Conservation (phyloP, 495 filamentous ascomycete genomes). For the Elaphomyces granulatus region DNA sequence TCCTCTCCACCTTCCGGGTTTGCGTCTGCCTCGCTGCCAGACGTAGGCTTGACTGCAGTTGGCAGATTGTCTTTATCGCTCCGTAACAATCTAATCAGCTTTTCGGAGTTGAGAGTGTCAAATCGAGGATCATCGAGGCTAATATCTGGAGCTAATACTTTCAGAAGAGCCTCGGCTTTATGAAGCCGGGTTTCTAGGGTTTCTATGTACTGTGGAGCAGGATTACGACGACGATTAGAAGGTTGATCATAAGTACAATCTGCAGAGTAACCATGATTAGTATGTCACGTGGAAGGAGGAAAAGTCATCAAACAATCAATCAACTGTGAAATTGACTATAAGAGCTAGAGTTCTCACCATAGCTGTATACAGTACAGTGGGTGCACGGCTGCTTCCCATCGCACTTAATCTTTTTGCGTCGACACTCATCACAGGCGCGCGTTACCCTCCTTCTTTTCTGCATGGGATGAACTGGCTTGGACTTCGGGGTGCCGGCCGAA, state of each 20-base stretch:
- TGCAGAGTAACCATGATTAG: slow-evolving; percentile 18
- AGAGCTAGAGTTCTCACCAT: slow-evolving; percentile 49
- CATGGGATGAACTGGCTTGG: slow-evolving; percentile 38
- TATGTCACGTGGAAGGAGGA: background rate
- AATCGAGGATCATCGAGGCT: slow-evolving; percentile 73
- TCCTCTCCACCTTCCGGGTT: slow-evolving; percentile 38
- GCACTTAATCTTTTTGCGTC: slow-evolving; percentile 97
- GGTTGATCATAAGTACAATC: slow-evolving; percentile 98
- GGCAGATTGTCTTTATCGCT: slow-evolving; percentile 13
- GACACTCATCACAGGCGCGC: slow-evolving; percentile 88
- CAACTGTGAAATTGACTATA: slow-evolving; percentile 5
- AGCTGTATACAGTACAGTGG: slow-evolving; percentile 95
- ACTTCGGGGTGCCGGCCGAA: slow-evolving; percentile 16
- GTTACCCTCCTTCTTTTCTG: slow-evolving; percentile 86
- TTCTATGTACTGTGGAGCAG: slow-evolving; percentile 89
- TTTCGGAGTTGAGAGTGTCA: slow-evolving; percentile 49
- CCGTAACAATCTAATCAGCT: slow-evolving; percentile 18
- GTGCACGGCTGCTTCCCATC: slow-evolving; percentile 97
- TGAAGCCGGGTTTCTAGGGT: slow-evolving; percentile 73
- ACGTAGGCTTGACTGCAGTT: slow-evolving; percentile 2
- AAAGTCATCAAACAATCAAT: slow-evolving; percentile 23
- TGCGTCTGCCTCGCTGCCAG: slow-evolving; percentile 5
- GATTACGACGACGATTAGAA: slow-evolving; percentile 88
- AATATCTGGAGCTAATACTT: slow-evolving; percentile 67
- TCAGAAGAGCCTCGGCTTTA: slow-evolving; percentile 67